Evolutionary conservation across 1,284 basidiomycete species (phyloP), one percentile per base, ranked within the genome.

Genomic region (Ceratobasidium papillatum): DNA sequence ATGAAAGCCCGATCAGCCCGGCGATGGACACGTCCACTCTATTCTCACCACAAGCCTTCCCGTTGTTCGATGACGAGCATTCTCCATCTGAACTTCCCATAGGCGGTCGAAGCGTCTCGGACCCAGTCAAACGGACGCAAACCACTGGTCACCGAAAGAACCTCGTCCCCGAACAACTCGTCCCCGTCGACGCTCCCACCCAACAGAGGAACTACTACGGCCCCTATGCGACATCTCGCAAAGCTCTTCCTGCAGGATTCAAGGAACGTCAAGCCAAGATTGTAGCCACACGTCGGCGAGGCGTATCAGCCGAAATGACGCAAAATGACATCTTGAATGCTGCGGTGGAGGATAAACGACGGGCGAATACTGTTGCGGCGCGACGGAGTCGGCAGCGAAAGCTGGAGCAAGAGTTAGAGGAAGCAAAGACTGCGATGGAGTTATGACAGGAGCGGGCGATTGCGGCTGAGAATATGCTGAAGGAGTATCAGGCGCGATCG

Each of bases 331-430:
- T 78, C 34, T 72, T 81, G 8, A 76, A 80, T 77, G 86, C 90
- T 76, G 87, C 89, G 73, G 93, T 94, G 78, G 91, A 90, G 81
- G 85, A 85, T 30, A 94, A 94, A 86, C 87, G 93, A 54, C 85
- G 90, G 2, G 90, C 92, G 81, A 94, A 94, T 81, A 94, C 93
- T 0, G 81, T 94, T 14, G 93, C 93, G 0, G 93, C 93, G 49
- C 86, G 93, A 8, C 87, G 91, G 72, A 89, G 87, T 78, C 85
- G 93, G 7, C 89, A 89, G 86, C 86, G 93, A 52, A 94, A 94
- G 86, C 83, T 92, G 32, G 88, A 91, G 84, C 81, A 84, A 11
- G 81, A 79, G 45, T 79, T 89, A 38, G 86, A 87, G 54, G 81
- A 79, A 49, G 36, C 72, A 80, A 84, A 83, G 78, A 80, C 80